phyloP scores from a whole-genome alignment of 2,329 filamentous ascomycete species.

The Berkeleyomyces rouxiae region DNA sequence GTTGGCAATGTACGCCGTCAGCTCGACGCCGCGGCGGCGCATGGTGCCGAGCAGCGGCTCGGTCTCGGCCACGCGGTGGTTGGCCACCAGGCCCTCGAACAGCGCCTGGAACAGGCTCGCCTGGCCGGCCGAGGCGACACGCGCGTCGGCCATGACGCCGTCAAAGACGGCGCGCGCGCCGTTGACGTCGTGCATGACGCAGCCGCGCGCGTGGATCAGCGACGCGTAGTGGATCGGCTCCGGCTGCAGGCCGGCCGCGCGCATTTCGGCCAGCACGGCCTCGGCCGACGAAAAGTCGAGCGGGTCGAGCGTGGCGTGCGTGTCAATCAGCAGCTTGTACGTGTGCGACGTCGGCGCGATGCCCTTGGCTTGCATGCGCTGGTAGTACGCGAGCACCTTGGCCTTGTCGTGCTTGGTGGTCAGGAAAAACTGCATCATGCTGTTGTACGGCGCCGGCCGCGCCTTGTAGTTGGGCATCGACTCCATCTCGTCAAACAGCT shows the following conservation, averaged over 20 bases:
- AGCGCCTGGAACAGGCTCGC: constrained; percentile 88
- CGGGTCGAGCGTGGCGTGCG: constrained; percentile 84
- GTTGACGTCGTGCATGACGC: constrained; percentile 78
- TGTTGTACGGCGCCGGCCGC: constrained; percentile 92
- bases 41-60: constrained; percentile 61
- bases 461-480: constrained; percentile 98
- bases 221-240: constrained; percentile 94
- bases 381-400: constrained; percentile 89
- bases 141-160: constrained; percentile 50
- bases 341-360: constrained; percentile 91
- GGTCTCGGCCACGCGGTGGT: constrained; percentile 66
- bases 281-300: constrained; percentile 79
- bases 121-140: constrained; percentile 44
- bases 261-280: constrained; percentile 63
- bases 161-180: constrained; percentile 74
- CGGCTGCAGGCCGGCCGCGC: constrained; percentile 53
- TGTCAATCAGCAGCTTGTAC: constrained; percentile 92
- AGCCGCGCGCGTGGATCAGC: constrained; percentile 88
- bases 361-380: constrained; percentile 74
- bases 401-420: constrained; percentile 89
- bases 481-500: constrained; percentile 99
- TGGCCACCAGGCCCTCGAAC: constrained; percentile 95
- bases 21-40: constrained; percentile 54
- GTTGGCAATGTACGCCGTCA: constrained; percentile 97
- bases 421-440: constrained; percentile 98